These are phyloP conservation scores for Peronospora destructor DNA, from an alignment of 352 stramenopile species.

Conservation along the genomic window DNA sequence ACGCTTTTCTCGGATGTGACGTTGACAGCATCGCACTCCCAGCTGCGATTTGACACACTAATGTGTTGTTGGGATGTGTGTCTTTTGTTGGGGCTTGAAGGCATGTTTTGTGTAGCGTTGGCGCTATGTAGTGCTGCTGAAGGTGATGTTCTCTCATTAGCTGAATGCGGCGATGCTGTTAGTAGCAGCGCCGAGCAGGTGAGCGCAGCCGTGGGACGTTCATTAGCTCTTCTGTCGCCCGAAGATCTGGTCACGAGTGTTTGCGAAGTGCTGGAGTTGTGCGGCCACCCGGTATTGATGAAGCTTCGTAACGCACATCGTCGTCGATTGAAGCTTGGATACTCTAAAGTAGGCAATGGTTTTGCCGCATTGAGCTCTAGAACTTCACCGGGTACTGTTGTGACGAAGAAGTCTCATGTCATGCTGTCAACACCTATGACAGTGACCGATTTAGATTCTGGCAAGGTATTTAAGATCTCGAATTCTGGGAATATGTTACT, in stretches of 20 bases:
- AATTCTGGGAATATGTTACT: slow-evolving; percentile 52
- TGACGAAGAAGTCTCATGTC: slow-evolving; percentile 5
- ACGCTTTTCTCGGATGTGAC: slow-evolving; percentile 83
- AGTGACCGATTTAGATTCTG: slow-evolving; percentile 62
- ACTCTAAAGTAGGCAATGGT: slow-evolving; percentile 26
- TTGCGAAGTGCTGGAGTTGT: slow-evolving; percentile 74
- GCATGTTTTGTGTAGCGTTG: slow-evolving; percentile 67
- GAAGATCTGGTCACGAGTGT: slow-evolving; percentile 69
- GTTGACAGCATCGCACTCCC: slow-evolving; percentile 62
- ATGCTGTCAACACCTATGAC: slow-evolving; percentile 34
- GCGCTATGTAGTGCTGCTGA: slow-evolving; percentile 64
- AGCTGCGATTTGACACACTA: slow-evolving; percentile 69
- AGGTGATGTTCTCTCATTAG: slow-evolving; percentile 41
- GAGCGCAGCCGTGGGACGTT: slow-evolving; percentile 47
- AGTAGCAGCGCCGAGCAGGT: slow-evolving; percentile 55
- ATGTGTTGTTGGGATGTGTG: slow-evolving; percentile 77
- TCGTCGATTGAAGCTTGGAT: slow-evolving; percentile 49
- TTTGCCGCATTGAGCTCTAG: slow-evolving; percentile 8
- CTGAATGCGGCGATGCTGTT: slow-evolving; percentile 12
- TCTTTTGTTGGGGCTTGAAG: slow-evolving; percentile 69
- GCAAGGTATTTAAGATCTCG: slow-evolving; percentile 66
- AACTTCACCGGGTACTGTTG: slow-evolving; percentile 1
- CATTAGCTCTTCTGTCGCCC: slow-evolving; percentile 41
- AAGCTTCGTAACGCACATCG: slow-evolving; percentile 74
- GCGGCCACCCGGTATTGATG: slow-evolving; percentile 63